A percentile compares a stretch with the other conserved stretches of the same genome.
Evolutionary conservation across 345 rosid genomes (phyloP).

Genomic region (Salix suchowensis): DNA sequence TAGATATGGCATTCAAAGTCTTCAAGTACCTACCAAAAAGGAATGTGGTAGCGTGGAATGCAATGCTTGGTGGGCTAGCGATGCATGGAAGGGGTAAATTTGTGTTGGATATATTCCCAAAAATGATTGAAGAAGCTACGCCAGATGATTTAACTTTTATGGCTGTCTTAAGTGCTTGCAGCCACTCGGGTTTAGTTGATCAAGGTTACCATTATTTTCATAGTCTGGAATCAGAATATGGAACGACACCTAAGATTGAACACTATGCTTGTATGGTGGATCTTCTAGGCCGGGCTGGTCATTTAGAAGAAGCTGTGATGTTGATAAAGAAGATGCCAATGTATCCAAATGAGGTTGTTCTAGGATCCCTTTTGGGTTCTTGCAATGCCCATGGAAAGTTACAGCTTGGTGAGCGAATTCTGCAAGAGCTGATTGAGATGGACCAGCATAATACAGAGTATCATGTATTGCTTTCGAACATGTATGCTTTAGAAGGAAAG

Average conservation of each 20-base stretch:
- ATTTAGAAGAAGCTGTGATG: constrained; percentile 61
- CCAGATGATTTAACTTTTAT: constrained; percentile 73
- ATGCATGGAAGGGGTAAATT: constrained; percentile 61
- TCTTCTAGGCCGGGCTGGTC: constrained; percentile 75
- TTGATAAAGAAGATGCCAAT: constrained; percentile 59
- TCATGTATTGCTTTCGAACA: constrained; percentile 61
- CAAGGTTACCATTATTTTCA: constrained; percentile 46
- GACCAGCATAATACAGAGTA: constrained; percentile 60
- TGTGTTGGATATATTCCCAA: constrained; percentile 46
- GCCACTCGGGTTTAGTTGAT: constrained; percentile 71
- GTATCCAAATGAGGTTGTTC: constrained; percentile 71
- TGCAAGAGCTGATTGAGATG: constrained; percentile 44
- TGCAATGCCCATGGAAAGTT: constrained; percentile 59
- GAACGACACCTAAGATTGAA: constrained; percentile 55
- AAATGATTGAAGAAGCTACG: constrained; percentile 56
- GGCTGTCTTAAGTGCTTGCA: constrained; percentile 69
- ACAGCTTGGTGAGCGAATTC: constrained; percentile 44
- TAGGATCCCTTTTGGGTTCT: constrained; percentile 79
- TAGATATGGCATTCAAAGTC: constrained; percentile 43
- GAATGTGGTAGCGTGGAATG: constrained; percentile 81
- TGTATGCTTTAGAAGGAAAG: constrained; percentile 58
- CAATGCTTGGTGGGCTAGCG: constrained; percentile 66
- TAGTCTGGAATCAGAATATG: constrained; percentile 35
- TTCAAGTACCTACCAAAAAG: constrained; percentile 49
- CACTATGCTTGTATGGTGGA: constrained; percentile 92